Percentiles rank a stretch among this genome's conserved stretches.
phyloP scores from a whole-genome alignment of 202 grass and related monocot genomes.

The Digitaria exilis region DNA sequence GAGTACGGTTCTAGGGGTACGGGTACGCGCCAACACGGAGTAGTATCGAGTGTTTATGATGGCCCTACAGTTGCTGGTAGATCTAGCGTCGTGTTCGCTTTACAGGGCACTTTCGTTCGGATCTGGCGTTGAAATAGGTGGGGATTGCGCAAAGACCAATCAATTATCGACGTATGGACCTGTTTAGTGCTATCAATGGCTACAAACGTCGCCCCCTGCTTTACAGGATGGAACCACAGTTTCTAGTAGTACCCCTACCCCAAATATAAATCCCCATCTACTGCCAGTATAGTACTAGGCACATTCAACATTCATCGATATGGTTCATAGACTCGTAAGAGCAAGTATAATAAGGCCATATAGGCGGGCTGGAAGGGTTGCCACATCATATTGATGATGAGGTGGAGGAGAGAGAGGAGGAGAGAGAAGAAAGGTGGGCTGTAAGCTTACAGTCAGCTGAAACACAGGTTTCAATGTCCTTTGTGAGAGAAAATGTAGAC shows the following conservation, averaged over 20 bases:
- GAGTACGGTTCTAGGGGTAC: neutral
- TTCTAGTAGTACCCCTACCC: neutral
- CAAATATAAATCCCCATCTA: neutral
- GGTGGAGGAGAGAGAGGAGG: no score
- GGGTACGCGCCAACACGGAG: neutral
- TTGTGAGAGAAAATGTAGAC: no score
- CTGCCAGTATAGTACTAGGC: neutral
- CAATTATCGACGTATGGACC: neutral
- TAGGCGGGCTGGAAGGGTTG: no score
- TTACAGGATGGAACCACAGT: constrained; percentile 33
- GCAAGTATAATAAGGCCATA: no score
- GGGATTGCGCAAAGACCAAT: constrained; percentile 5
- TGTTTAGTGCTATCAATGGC: constrained; percentile 38
- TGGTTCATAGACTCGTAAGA: no score
- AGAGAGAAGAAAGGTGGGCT: no score
- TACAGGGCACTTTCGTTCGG: constrained; percentile 33
- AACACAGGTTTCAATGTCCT: no score
- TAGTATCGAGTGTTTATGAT: constrained; percentile 18
- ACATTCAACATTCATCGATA: neutral
- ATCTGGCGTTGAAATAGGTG: constrained; percentile 30
- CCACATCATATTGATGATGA: no score
- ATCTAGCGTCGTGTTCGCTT: constrained; percentile 34
- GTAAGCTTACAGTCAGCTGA: no score
- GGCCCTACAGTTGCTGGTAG: constrained; percentile 48
- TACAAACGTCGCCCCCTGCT: constrained; percentile 1